Base-by-base conservation (phyloP, 371 early-diverging fungal species). In the Parasitella parasitica region DNA sequence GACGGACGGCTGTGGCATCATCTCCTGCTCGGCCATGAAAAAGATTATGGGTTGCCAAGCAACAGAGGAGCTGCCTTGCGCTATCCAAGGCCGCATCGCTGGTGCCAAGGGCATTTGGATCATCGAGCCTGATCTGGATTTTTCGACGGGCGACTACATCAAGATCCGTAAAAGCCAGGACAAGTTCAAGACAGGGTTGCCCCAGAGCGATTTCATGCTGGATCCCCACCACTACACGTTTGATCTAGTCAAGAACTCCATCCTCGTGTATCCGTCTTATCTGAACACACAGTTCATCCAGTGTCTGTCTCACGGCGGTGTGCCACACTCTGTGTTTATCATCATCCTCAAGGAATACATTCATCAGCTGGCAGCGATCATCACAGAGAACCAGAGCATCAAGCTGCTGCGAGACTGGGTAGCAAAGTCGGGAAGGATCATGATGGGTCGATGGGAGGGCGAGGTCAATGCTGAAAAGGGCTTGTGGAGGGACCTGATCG, bases 41-140 rank as follows among this genome's bases (percentile, higher is more conserved):
- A 52, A 66, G 41, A 67, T 82, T 11, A 73, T 80, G 66, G 70
- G 72, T 2, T 64, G 66, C 27, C 67, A 78, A 37, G 64, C 63
- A 13, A 50, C 57, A 5, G 72, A 76, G 24, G 68, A 70, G 41
- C 51, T 80, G 2, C 82, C 82, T 2, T 76, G 76, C 54, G 80
- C 78, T 20, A 65, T 82, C 8, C 82, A 82, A 52, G 82, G 78
- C 0, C 76, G 82, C 59, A 82, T 82, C 57, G 82, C 75, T 11
- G 80, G 80, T 26, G 75, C 82, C 4, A 82, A 82, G 49, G 82
- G 82, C 5, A 54, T 82, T 12, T 82, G 82, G 82, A 69, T 76
- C 8, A 57, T 82, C 0, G 54, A 71, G 7, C 80, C 76, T 6
- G 59, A 66, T 22, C 13, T 75, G 4, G 76, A 78, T 34, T 68